Conservation (phyloP, 805 yeast genomes). For the Saturnispora diversa region DNA sequence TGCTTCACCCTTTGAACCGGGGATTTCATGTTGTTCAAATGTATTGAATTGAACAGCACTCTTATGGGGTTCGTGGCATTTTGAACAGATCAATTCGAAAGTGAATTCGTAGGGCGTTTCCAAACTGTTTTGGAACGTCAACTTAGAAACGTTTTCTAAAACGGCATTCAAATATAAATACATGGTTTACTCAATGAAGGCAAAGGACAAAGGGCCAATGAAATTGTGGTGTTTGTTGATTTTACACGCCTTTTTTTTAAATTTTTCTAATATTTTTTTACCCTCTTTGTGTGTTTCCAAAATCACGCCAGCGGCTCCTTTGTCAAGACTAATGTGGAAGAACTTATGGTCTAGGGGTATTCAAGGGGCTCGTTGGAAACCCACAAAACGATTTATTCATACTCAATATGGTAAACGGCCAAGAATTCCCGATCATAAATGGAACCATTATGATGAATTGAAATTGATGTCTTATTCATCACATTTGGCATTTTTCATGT, state of each 20-base stretch:
- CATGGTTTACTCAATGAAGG: constrained; percentile 6
- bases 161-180: constrained; percentile 30
- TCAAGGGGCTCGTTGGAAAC: not conserved
- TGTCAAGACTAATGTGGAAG: not conserved
- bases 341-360: not conserved
- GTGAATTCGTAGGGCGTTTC: constrained; percentile 62
- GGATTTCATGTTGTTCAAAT: constrained; percentile 55
- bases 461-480: constrained; percentile 27
- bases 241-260: not conserved
- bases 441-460: constrained; percentile 26
- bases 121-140: constrained; percentile 1
- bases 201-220: no score
- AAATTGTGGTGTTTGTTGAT: no score
- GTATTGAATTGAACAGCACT: constrained; percentile 63
- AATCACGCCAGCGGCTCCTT: not conserved
- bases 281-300: not conserved
- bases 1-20: constrained; percentile 75
- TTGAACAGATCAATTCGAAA: constrained; percentile 65
- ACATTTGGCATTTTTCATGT: constrained; percentile 26
- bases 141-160: constrained; percentile 28
- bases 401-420: constrained; percentile 10
- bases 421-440: constrained; percentile 10
- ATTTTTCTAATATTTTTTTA: not conserved
- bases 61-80: constrained; percentile 70
- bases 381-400: not conserved